Conservation (phyloP, 2,329 filamentous ascomycete genomes). For the Berkeleyomyces basicola region DNA sequence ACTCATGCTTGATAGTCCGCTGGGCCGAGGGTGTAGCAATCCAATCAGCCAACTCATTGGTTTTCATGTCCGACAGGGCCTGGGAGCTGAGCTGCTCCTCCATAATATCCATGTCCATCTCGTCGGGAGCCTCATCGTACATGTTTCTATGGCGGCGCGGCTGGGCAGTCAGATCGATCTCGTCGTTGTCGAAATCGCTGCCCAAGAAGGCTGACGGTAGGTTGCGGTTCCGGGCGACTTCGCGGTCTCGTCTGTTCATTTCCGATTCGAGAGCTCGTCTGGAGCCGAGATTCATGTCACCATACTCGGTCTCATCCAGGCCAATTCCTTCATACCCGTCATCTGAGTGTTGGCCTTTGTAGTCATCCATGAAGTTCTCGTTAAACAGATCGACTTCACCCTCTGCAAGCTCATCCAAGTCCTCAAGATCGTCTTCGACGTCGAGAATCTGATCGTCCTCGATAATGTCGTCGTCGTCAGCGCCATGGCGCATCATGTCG, state of each 20-base stretch:
- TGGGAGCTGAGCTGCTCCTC: constrained; percentile 88
- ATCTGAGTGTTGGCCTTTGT: constrained; percentile 39
- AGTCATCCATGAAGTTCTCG: constrained; percentile 56
- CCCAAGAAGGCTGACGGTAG: constrained; percentile 59
- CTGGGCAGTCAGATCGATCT: constrained; percentile 72
- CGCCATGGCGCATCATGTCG: constrained; percentile 48
- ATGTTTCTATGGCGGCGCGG: constrained; percentile 70
- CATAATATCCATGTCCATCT: constrained; percentile 89
- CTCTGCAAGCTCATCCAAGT: constrained; percentile 67
- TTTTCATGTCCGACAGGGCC: constrained; percentile 82
- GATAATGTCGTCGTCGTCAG: constrained; percentile 52
- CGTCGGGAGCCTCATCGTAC: constrained; percentile 89
- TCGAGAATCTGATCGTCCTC: constrained; percentile 45
- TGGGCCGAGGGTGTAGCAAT: constrained; percentile 79
- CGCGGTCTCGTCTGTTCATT: constrained; percentile 56
- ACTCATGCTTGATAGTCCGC: constrained; percentile 85
- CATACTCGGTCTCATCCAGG: constrained; percentile 62
- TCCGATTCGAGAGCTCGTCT: constrained; percentile 56
- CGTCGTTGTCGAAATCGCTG: constrained; percentile 70
- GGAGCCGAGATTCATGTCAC: constrained; percentile 47
- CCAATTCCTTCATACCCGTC: constrained; percentile 55
- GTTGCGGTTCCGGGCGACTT: constrained; percentile 47
- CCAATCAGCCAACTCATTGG: constrained; percentile 87
- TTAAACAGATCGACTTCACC: constrained; percentile 67
- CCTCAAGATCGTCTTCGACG: constrained; percentile 47